Conservation (phyloP, 2,329 filamentous ascomycete genomes). For the Talaromyces albobiverticillius region DNA sequence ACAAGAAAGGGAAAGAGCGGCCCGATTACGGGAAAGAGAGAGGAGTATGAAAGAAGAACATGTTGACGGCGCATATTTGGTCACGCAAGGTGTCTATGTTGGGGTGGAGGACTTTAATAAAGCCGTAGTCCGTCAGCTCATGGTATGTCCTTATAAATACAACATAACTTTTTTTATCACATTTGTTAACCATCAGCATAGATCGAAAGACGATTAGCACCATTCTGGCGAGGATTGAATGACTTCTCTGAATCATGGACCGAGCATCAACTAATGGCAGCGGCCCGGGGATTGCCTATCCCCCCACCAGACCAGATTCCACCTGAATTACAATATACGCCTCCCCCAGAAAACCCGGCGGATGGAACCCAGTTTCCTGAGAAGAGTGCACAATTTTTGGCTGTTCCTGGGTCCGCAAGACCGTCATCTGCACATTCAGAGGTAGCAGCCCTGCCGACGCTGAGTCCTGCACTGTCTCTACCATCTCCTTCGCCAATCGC, state of each 20-base stretch:
- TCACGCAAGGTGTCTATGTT: slow-evolving; percentile 91
- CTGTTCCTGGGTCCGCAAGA: slow-evolving; percentile 72
- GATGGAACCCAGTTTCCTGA: slow-evolving; percentile 50
- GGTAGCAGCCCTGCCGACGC: background rate
- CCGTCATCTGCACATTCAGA: slow-evolving; percentile 61
- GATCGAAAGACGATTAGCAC: slow-evolving; percentile 89
- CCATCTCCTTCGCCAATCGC: slow-evolving; percentile 57
- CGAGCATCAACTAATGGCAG: slow-evolving; percentile 91
- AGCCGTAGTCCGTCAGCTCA: slow-evolving; percentile 78
- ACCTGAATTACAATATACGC: slow-evolving; percentile 59
- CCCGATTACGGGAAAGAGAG: slow-evolving; percentile 79
- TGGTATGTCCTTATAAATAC: slow-evolving; percentile 59
- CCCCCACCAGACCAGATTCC: slow-evolving; percentile 81
- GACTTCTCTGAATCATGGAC: slow-evolving; percentile 88
- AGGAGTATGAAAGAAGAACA: slow-evolving; percentile 87
- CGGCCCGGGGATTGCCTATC: slow-evolving; percentile 77
- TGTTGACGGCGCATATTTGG: slow-evolving; percentile 90
- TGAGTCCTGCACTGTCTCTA: slow-evolving; percentile 49
- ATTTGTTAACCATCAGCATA: slow-evolving; percentile 40
- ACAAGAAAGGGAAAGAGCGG: slow-evolving; percentile 74
- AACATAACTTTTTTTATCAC: background rate
- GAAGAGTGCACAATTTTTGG: slow-evolving; percentile 67
- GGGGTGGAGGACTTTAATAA: slow-evolving; percentile 94
- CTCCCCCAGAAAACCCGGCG: slow-evolving; percentile 48
- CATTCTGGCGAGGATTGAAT: slow-evolving; percentile 92